Evolutionary conservation across 345 rosid genomes (phyloP), one percentile per base, ranked within the genome.

Genomic region (Eucalyptus sideroxylon): DNA sequence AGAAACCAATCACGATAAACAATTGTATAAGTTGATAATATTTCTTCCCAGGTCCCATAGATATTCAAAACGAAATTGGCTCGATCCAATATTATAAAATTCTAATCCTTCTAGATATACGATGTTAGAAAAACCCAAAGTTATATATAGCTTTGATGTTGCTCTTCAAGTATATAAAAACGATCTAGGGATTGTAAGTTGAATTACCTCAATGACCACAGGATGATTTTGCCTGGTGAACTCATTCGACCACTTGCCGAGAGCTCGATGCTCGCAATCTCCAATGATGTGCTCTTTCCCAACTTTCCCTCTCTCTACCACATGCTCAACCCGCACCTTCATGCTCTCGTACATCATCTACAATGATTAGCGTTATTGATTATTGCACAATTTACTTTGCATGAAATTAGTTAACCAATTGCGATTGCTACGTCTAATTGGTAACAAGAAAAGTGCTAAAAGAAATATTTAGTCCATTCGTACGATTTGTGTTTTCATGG

Each of bases 151-250:
- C 27, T 19, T 81, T 40, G 19, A 62, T 62, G 4, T 30, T 62
- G 72, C 72, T 30, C 34, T 16, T 47, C 49, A 47, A 47, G 49
- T 47, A 34, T 16, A 40, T 31, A 56, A 9, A 42, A n/a, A 87
- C 15, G 6, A 27, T 30, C 8, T 50, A 40, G 16, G 40, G 49
- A 12, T 34, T 37, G 47, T 5, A 40, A 23, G 44, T 11, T 44
- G 44, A 56, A 23, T 77, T 47, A 96, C 97, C 97, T 95, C 93
- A 87, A 97, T 92, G 34, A 97, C 90, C 1, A 97, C 56, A 10
- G 98, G 97, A 87, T 97, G 99, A 59, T 94, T 89, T 26, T 91
- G 96, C 16, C 93, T 91, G 42, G 93, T 93, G 89, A 95, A 95
- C 7, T 87, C 69, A 9, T 80, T 34, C 2, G 93, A 93, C 97